Conservation (phyloP, 768 basidiomycete species). For the Hydnomerulius pinastri region DNA sequence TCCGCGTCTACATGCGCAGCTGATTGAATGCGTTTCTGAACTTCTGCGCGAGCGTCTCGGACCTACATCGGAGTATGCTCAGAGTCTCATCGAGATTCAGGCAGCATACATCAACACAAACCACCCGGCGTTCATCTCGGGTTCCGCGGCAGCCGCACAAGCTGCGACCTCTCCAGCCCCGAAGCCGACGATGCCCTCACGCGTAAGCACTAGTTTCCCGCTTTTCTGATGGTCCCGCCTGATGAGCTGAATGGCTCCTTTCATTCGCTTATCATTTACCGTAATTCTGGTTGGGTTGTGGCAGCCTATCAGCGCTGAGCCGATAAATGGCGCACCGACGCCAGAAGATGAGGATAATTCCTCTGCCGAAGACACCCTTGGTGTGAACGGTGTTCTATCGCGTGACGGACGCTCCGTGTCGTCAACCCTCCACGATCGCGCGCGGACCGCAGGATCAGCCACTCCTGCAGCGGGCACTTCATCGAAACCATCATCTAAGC, state of each 20-base stretch:
- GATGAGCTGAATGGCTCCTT: conserved; percentile 15
- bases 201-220: conserved; percentile 44
- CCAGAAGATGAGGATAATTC: conserved; percentile 68
- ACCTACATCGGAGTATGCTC: conserved; percentile 95
- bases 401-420: conserved; percentile 74
- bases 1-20: conserved; percentile 87
- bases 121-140: conserved; percentile 90
- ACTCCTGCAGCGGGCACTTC: conserved; percentile 27
- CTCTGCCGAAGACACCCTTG: conserved; percentile 54
- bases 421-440: conserved; percentile 74
- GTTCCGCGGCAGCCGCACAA: conserved; percentile 65
- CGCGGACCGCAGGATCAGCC: conserved; percentile 47
- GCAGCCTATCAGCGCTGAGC: conserved; percentile 68
- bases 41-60: conserved; percentile 92
- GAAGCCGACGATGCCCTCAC: conserved; percentile 46
- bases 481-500: conserved; percentile 29
- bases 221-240: conserved; percentile 9
- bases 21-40: conserved; percentile 97
- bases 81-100: conserved; percentile 94
- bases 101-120: conserved; percentile 99
- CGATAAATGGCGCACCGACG: conserved; percentile 51
- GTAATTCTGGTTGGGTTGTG: conserved; percentile 1
- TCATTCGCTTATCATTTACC: conserved; percentile 10
- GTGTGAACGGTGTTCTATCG: conserved; percentile 53
- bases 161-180: conserved; percentile 43